Evolutionary conservation across 2,329 filamentous ascomycete species (phyloP).

Genomic region (Fusarium tanahbumbuense): DNA sequence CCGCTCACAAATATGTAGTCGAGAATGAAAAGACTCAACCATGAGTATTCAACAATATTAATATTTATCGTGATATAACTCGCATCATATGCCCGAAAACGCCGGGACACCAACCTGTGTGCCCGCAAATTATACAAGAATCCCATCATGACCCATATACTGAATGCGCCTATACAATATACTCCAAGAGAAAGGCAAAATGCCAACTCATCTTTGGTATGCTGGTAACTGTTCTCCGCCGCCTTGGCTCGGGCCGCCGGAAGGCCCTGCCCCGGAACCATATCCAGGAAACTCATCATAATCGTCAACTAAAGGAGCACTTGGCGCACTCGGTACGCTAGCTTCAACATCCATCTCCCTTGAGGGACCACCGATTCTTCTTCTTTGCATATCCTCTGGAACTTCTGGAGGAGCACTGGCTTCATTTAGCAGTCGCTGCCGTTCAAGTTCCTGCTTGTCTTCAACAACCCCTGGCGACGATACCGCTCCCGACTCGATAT

Average conservation of each 20-base stretch:
- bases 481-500: constrained; percentile 50
- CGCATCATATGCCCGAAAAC: constrained; percentile 32
- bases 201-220: constrained; percentile 52
- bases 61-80: constrained; percentile 31
- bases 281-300: constrained; percentile 61
- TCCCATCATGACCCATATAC: constrained; percentile 19
- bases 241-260: constrained; percentile 22
- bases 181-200: not conserved
- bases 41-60: constrained; percentile 15
- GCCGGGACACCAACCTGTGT: constrained; percentile 20
- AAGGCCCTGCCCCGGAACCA: constrained; percentile 44
- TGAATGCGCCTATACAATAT: constrained; percentile 26
- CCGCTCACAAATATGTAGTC: not conserved
- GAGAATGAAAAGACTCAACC: not conserved
- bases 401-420: constrained; percentile 72
- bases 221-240: constrained; percentile 54
- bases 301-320: constrained; percentile 68
- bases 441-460: constrained; percentile 84
- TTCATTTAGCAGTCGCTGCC: constrained; percentile 70
- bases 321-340: constrained; percentile 71
- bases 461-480: constrained; percentile 59
- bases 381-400: constrained; percentile 62
- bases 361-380: constrained; percentile 47
- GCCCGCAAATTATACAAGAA: constrained; percentile 24
- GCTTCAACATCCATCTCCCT: constrained; percentile 54